A percentile compares a stretch with the other conserved stretches of the same genome.
These are phyloP conservation scores for Dioscorea alata DNA, from an alignment of 106 monocot species.

Conservation along the genomic window DNA sequence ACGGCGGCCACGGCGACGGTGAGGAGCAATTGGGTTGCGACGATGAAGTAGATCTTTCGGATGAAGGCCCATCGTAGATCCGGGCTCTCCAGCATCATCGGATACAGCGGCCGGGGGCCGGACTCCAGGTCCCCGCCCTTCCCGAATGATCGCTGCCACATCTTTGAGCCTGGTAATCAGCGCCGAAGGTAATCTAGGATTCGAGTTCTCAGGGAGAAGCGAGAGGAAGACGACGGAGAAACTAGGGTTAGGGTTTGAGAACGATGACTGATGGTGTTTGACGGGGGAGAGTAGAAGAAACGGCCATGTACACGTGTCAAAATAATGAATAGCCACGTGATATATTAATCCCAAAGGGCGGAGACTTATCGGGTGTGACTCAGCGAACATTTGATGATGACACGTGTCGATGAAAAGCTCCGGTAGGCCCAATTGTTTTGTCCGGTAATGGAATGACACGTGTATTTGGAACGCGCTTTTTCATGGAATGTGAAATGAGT, in stretches of 20 bases:
- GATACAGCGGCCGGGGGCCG: slow-evolving; percentile 51
- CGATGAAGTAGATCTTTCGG: slow-evolving; percentile 77
- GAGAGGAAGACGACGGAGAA: neutral
- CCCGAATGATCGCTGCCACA: slow-evolving; percentile 7
- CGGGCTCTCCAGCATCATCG: slow-evolving; percentile 73
- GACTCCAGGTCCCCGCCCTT: slow-evolving; percentile 46
- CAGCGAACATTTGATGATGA: too few relatives aligned
- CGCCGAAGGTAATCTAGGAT: neutral
- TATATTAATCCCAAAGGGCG: too few relatives aligned
- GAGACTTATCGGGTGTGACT: too few relatives aligned
- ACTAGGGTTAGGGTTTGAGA: slow-evolving; percentile 5
- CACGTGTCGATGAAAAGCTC: too few relatives aligned
- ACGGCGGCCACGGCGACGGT: slow-evolving; percentile 57
- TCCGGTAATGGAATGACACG: too few relatives aligned
- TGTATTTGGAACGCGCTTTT: too few relatives aligned
- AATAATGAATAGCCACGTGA: too few relatives aligned
- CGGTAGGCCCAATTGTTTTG: too few relatives aligned
- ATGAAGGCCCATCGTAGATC: slow-evolving; percentile 86
- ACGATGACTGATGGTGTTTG: too few relatives aligned
- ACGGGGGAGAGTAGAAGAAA: too few relatives aligned
- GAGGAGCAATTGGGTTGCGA: slow-evolving; percentile 64
- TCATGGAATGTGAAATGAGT: too few relatives aligned
- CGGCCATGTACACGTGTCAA: too few relatives aligned
- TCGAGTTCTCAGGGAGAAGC: neutral
- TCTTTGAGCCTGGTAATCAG: neutral